phyloP scores from a whole-genome alignment of 176 grass and related monocot genomes.

The Rhipidocladum racemiflorum region DNA sequence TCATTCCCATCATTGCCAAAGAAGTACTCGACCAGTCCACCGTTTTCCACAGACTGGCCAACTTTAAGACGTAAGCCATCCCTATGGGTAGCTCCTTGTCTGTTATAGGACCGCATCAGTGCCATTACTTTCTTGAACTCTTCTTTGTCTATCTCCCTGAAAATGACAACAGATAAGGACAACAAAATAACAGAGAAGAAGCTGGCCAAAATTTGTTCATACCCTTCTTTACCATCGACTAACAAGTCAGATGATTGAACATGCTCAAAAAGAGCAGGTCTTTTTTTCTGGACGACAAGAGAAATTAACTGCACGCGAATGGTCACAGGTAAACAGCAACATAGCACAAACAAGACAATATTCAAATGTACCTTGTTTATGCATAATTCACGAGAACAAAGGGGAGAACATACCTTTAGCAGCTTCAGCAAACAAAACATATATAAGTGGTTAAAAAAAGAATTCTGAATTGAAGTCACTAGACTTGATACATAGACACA shows the following conservation, averaged over 20 bases:
- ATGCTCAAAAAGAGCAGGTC: conserved; percentile 57
- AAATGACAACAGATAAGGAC: conserved; percentile 41
- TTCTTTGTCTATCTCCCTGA: conserved; percentile 85
- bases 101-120: conserved; percentile 82
- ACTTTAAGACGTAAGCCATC: conserved; percentile 88
- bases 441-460: conserved; percentile 12
- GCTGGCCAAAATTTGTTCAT: conserved; percentile 45
- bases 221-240: conserved; percentile 72
- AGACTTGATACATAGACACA: background rate
- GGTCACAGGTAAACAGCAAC: conserved; percentile 65
- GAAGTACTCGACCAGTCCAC: conserved; percentile 78
- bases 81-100: conserved; percentile 82
- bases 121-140: conserved; percentile 99
- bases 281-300: conserved; percentile 62
- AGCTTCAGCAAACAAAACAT: conserved; percentile 33
- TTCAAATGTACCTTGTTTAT: conserved; percentile 37
- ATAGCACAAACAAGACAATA: conserved; percentile 44
- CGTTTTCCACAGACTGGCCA: conserved; percentile 64
- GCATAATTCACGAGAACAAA: conserved; percentile 36
- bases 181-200: conserved; percentile 26
- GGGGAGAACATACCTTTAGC: conserved; percentile 39
- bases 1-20: conserved; percentile 79
- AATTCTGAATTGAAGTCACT: conserved; percentile 10
- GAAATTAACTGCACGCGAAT: conserved; percentile 70
- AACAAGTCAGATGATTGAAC: conserved; percentile 58